These are phyloP conservation scores for Limonium bicolor DNA, from an alignment of 148 eudicot genomes.

Conservation along the genomic window DNA sequence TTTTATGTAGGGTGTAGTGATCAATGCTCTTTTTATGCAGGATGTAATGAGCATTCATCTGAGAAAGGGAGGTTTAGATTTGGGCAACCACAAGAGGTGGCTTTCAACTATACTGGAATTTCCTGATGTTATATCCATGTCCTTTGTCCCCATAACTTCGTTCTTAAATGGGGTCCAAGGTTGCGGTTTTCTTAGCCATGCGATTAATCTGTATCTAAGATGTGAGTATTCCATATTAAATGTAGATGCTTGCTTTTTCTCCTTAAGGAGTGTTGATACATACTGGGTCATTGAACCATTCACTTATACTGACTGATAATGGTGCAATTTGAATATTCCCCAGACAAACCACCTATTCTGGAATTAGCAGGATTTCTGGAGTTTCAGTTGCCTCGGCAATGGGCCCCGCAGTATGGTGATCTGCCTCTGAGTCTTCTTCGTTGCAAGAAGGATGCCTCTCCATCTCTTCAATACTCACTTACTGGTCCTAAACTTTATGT, in stretches of 20 bases:
- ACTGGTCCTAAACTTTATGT: slow-evolving; percentile 87
- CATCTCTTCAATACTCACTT: slow-evolving; percentile 64
- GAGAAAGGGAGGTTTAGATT: slow-evolving; percentile 72
- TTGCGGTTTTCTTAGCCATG: slow-evolving; percentile 90
- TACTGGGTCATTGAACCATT: no score
- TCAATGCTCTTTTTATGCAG: slow-evolving; percentile 34
- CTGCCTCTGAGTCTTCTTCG: slow-evolving; percentile 72
- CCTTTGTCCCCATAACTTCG: slow-evolving; percentile 81
- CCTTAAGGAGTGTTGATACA: no score
- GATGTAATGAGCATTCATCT: slow-evolving; percentile 58
- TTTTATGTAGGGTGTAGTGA: no score
- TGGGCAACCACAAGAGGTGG: slow-evolving; percentile 74
- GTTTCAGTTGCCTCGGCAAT: slow-evolving; percentile 90
- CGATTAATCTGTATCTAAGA: slow-evolving; percentile 88
- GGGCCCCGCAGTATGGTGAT: slow-evolving; percentile 90
- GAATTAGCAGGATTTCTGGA: slow-evolving; percentile 81
- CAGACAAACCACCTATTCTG: slow-evolving; percentile 92
- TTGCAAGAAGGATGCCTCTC: slow-evolving; percentile 59
- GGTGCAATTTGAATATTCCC: no score
- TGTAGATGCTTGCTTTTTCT: no score
- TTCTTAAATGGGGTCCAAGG: slow-evolving; percentile 76
- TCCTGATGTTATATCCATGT: slow-evolving; percentile 81
- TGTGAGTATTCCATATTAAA: slow-evolving; percentile 42
- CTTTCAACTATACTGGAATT: slow-evolving; percentile 63
- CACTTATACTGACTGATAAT: no score